Percentiles rank a stretch among this genome's conserved stretches.
phyloP scores from a whole-genome alignment of 257 asterid species.

The Capsicum pubescens region DNA sequence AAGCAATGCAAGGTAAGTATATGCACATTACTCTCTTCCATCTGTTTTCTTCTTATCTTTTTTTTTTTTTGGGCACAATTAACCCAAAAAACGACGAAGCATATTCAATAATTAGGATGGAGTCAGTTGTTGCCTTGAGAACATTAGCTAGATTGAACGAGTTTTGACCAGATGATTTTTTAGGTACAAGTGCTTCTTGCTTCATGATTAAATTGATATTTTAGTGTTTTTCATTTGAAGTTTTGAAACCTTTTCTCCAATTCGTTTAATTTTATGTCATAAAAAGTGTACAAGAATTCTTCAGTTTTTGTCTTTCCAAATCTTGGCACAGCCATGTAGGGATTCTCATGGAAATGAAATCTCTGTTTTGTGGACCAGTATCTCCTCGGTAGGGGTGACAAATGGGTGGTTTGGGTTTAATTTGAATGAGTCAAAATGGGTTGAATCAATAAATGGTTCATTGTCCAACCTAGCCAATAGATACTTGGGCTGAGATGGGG shows the following conservation, averaged over 20 bases:
- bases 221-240: not conserved
- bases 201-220: not conserved
- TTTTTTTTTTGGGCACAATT: not conserved
- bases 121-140: conserved; percentile 17
- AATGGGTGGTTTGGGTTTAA: not conserved
- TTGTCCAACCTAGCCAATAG: not conserved
- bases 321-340: conserved; percentile 5
- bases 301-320: not conserved
- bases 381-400: not conserved
- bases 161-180: not conserved
- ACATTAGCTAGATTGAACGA: not conserved
- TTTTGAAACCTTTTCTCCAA: not conserved
- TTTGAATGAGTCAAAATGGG: not conserved
- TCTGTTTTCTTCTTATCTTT: not conserved
- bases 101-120: not conserved
- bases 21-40: not conserved
- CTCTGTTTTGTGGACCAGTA: not conserved
- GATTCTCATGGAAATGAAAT: conserved; percentile 2
- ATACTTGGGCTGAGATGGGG: not conserved
- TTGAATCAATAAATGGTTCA: not conserved
- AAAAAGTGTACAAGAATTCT: not conserved
- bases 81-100: not conserved
- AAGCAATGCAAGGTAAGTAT: conserved; percentile 44
- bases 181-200: conserved; percentile 7
- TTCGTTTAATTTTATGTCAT: not conserved